phyloP scores from a whole-genome alignment of 2,329 filamentous ascomycete species.

The Diaporthe ampelina region DNA sequence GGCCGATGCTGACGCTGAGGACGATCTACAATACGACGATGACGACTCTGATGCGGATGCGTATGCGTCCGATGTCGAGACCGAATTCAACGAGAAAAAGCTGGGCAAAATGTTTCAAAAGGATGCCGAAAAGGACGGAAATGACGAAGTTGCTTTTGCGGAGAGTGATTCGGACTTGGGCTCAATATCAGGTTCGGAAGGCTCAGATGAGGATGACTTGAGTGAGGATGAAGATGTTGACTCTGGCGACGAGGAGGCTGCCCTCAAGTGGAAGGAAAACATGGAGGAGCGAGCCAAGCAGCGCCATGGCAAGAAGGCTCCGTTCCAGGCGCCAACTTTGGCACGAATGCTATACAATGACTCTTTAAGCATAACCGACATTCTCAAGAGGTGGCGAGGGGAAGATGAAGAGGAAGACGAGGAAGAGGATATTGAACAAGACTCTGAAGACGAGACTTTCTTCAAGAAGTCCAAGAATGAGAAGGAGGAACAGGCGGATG shows the following conservation, averaged over 20 bases:
- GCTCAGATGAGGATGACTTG: conserved; percentile 58
- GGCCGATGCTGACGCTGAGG: conserved; percentile 69
- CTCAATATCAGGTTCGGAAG: conserved; percentile 76
- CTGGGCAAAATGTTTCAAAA: conserved; percentile 73
- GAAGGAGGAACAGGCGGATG: conserved; percentile 80
- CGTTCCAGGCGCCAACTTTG: conserved; percentile 85
- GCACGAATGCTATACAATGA: conserved; percentile 92
- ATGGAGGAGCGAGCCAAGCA: conserved; percentile 81
- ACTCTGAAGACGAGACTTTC: conserved; percentile 71
- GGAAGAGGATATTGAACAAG: conserved; percentile 69
- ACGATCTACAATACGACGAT: conserved; percentile 61
- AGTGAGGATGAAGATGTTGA: conserved; percentile 66
- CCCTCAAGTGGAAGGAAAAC: conserved; percentile 89
- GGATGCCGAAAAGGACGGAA: conserved; percentile 61
- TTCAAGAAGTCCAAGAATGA: conserved; percentile 75
- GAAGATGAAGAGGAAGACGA: conserved; percentile 67
- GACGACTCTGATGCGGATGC: conserved; percentile 69
- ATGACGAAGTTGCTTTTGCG: conserved; percentile 86
- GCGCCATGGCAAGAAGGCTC: conserved; percentile 77
- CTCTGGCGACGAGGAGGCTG: conserved; percentile 79
- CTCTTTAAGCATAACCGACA: conserved; percentile 79
- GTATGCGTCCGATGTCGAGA: conserved; percentile 65
- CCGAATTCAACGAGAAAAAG: conserved; percentile 71
- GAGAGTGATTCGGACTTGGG: conserved; percentile 98
- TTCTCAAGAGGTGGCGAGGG: conserved; percentile 85